phyloP scores from a whole-genome alignment of 2,329 filamentous ascomycete genomes.

The Colletotrichum sp. region DNA sequence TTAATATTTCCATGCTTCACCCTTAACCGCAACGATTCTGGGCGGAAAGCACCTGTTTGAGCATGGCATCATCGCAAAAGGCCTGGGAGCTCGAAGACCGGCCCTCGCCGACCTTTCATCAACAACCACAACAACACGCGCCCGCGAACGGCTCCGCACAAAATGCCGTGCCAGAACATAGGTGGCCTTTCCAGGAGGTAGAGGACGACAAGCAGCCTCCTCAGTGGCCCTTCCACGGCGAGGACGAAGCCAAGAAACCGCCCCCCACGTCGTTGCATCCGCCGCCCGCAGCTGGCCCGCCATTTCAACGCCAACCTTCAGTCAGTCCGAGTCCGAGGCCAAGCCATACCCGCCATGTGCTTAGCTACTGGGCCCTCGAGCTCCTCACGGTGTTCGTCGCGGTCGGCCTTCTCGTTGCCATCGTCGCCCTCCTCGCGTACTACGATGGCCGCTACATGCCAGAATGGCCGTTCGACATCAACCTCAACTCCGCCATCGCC shows the following conservation, averaged over 20 bases:
- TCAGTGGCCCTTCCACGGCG: background rate
- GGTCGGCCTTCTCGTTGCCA: background rate
- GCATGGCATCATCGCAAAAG: background rate
- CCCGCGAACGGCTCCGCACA: background rate
- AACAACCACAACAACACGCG: background rate
- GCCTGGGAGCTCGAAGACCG: conserved; percentile 10
- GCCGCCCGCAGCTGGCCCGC: background rate
- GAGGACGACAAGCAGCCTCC: background rate
- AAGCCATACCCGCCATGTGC: background rate
- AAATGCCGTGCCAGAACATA: background rate
- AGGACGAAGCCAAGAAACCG: background rate
- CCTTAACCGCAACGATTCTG: background rate
- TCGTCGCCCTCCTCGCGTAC: conserved; percentile 1
- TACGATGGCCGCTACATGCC: conserved; percentile 20
- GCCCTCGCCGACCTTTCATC: background rate
- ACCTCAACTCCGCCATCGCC: conserved; percentile 25
- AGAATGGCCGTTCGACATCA: conserved; percentile 27
- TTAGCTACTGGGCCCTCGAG: conserved; percentile 10
- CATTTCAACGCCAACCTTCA: background rate
- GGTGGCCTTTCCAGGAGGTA: background rate
- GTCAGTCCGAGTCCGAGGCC: background rate
- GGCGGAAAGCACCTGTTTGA: background rate
- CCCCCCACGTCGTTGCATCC: background rate
- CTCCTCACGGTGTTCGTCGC: background rate
- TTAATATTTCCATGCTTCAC: background rate